Percentiles rank a stretch among this genome's conserved stretches.
These are phyloP conservation scores for Penicillium chermesinum DNA, from an alignment of 495 filamentous ascomycete species.

Conservation along the genomic window DNA sequence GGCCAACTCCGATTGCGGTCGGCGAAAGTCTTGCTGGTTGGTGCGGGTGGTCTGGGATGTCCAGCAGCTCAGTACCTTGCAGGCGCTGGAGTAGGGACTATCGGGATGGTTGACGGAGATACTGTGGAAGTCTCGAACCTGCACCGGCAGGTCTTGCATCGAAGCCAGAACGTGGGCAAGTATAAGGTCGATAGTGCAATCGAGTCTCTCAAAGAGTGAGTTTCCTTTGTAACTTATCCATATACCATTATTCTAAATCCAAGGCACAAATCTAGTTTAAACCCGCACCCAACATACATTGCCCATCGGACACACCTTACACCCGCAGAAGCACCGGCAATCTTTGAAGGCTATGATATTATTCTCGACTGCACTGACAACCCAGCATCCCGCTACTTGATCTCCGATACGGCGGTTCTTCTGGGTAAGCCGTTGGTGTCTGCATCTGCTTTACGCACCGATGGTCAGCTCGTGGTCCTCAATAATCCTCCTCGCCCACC, in stretches of 20 bases:
- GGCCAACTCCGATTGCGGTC: slow-evolving; percentile 74
- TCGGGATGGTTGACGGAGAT: slow-evolving; percentile 86
- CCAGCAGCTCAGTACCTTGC: slow-evolving; percentile 87
- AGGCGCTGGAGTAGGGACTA: slow-evolving; percentile 75
- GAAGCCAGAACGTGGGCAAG: slow-evolving; percentile 62
- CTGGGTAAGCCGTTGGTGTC: slow-evolving; percentile 76
- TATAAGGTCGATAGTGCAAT: slow-evolving; percentile 78
- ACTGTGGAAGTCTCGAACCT: slow-evolving; percentile 85
- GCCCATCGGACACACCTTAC: slow-evolving; percentile 57
- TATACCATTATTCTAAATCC: neutral
- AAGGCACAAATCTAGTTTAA: slow-evolving; percentile 43
- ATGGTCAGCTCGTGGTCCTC: slow-evolving; percentile 86
- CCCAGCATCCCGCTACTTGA: slow-evolving; percentile 83
- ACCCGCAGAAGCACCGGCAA: slow-evolving; percentile 56
- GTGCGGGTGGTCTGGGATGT: slow-evolving; percentile 87
- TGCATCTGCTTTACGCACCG: slow-evolving; percentile 77
- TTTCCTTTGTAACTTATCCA: neutral
- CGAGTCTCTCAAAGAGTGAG: slow-evolving; percentile 58
- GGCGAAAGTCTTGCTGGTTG: slow-evolving; percentile 74
- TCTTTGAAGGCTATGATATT: slow-evolving; percentile 67
- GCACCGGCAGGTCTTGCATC: slow-evolving; percentile 85
- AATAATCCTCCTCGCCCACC: slow-evolving; percentile 46
- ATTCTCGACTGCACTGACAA: slow-evolving; percentile 94
- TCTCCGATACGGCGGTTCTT: slow-evolving; percentile 84
- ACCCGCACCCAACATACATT: slow-evolving; percentile 61